Conservation (phyloP, 805 yeast species). For the Kazachstania bromeliacearum region DNA sequence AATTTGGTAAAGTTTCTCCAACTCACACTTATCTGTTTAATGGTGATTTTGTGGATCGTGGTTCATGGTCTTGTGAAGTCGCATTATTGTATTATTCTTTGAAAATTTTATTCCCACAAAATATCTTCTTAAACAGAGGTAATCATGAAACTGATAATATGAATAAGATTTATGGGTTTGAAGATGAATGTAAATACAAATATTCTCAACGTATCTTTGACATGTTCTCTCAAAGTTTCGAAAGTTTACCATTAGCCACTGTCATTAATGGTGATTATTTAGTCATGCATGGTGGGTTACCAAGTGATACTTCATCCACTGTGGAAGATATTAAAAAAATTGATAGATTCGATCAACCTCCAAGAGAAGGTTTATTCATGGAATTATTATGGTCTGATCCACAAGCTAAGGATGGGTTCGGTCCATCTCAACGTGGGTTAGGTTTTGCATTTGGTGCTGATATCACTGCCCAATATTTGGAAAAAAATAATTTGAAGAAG, state of each 20-base stretch:
- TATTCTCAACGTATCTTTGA: constrained; percentile 72
- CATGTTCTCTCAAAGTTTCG: constrained; percentile 79
- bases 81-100: constrained; percentile 70
- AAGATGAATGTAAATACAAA: constrained; percentile 89
- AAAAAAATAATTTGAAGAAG: constrained; percentile 60
- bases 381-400: constrained; percentile 98
- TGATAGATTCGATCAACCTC: constrained; percentile 77
- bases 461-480: constrained; percentile 70
- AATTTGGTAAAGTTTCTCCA: constrained; percentile 57
- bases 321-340: constrained; percentile 65
- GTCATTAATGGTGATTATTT: constrained; percentile 69
- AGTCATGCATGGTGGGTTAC: constrained; percentile 93
- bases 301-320: constrained; percentile 64
- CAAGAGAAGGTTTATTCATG: constrained; percentile 88
- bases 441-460: constrained; percentile 98
- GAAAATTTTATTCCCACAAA: constrained; percentile 65
- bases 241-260: constrained; percentile 77
- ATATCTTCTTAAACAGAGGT: constrained; percentile 77
- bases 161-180: constrained; percentile 95
- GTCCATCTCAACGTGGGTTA: constrained; percentile 87
- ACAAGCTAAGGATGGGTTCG: constrained; percentile 64
- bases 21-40: constrained; percentile 75
- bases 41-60: constrained; percentile 97
- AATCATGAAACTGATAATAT: constrained; percentile 95
- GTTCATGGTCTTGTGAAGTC: constrained; percentile 97